Evolutionary conservation across 2,329 filamentous ascomycete species (phyloP).

Genomic region (Aspergillus quadricinctus): DNA sequence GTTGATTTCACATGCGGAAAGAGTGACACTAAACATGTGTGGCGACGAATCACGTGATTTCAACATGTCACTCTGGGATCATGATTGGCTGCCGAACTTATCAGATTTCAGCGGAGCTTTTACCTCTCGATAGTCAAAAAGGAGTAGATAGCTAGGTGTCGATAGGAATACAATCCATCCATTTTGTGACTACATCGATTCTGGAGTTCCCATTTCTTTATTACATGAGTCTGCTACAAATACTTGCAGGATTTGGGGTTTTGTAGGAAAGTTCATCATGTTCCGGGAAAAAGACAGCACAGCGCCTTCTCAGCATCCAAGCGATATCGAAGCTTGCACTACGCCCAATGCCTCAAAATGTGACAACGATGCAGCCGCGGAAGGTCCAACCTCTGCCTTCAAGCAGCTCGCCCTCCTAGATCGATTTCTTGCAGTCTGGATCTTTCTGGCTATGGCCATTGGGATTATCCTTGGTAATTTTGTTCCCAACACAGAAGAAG

Average conservation of each 20-base stretch:
- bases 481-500: constrained; percentile 55
- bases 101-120: not conserved
- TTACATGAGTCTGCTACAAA: not conserved
- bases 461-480: constrained; percentile 74
- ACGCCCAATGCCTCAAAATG: not conserved
- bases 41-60: not conserved
- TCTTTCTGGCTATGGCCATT: constrained; percentile 70
- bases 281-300: constrained; percentile 2
- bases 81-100: constrained; percentile 4
- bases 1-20: not conserved
- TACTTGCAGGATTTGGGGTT: not conserved
- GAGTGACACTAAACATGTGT: too few species aligned
- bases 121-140: not conserved
- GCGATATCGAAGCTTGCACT: constrained; percentile 10
- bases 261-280: not conserved
- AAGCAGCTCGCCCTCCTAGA: constrained; percentile 16
- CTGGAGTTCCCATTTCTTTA: not conserved
- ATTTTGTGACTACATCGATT: not conserved
- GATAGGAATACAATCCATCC: not conserved
- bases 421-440: constrained; percentile 53
- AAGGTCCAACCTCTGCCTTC: constrained; percentile 15
- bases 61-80: constrained; percentile 5
- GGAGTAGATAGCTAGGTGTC: too few species aligned
- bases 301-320: not conserved
- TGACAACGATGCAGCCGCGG: not conserved